A percentile compares a stretch with the other conserved stretches of the same genome.
Evolutionary conservation across 2,329 filamentous ascomycete species (phyloP).

Genomic region (Paraphoma chrysanthemicola): DNA sequence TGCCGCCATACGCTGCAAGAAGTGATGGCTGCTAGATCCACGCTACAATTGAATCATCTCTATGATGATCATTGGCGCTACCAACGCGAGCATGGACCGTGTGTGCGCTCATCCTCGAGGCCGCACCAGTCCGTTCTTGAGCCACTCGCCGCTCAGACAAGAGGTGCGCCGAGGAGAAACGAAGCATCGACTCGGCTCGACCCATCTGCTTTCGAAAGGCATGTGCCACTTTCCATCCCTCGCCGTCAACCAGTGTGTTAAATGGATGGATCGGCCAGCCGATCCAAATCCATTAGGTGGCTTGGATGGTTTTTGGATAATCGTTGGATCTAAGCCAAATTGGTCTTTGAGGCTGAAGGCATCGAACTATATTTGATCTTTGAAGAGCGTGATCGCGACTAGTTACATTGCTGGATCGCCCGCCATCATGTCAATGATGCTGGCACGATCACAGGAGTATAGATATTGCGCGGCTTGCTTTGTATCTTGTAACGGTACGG

Average conservation of each 20-base stretch:
- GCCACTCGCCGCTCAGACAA: slow-evolving; percentile 1
- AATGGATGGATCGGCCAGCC: no score
- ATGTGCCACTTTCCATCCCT: slow-evolving; percentile 8
- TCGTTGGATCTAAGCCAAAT: no score
- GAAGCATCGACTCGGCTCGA: not conserved
- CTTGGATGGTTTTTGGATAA: no score
- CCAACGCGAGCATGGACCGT: slow-evolving; percentile 1
- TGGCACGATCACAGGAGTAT: no score
- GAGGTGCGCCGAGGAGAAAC: not conserved
- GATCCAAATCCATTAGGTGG: no score
- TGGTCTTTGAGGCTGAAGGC: no score
- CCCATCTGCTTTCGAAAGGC: not conserved
- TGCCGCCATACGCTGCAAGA: not conserved
- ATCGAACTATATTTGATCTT: no score
- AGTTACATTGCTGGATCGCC: no score
- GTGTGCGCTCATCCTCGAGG: not conserved
- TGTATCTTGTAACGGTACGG: no score
- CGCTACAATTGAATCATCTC: slow-evolving; percentile 1
- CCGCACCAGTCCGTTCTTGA: slow-evolving; percentile 1
- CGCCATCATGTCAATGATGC: no score
- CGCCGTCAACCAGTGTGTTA: slow-evolving; percentile 2
- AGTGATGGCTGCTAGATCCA: not conserved
- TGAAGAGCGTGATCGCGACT: no score
- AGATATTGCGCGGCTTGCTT: no score
- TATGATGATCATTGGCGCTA: slow-evolving; percentile 5